Conservation (phyloP, 352 stramenopile species). For the Poterioochromonas sp. region DNA sequence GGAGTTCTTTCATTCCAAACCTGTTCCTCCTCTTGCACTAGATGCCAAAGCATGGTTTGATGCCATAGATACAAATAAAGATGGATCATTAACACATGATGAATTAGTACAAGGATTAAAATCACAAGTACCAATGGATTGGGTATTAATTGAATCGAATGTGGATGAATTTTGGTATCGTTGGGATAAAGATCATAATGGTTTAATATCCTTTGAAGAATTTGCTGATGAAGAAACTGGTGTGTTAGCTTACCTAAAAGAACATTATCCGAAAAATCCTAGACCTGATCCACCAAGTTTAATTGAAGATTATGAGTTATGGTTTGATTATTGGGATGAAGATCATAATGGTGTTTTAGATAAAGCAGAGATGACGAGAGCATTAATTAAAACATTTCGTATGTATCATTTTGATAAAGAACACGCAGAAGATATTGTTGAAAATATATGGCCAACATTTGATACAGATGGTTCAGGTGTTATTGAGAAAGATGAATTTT, state of each 20-base stretch:
- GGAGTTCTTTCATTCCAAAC: neutral
- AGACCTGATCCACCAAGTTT: constrained; percentile 15
- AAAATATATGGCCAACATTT: neutral
- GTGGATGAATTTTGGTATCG: constrained; percentile 30
- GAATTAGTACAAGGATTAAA: constrained; percentile 9
- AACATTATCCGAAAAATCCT: neutral
- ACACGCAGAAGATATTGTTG: neutral
- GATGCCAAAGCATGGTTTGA: neutral
- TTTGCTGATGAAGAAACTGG: neutral
- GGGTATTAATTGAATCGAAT: constrained; percentile 10
- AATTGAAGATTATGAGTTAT: neutral
- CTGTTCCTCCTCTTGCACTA: neutral
- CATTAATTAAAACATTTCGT: constrained; percentile 28
- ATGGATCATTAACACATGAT: neutral
- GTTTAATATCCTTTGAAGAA: constrained; percentile 6
- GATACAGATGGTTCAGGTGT: constrained; percentile 10
- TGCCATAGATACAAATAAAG: neutral
- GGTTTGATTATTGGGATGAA: constrained; percentile 39
- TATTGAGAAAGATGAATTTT: constrained; percentile 9
- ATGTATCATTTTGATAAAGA: neutral
- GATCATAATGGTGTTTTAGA: constrained; percentile 23
- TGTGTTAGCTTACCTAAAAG: neutral
- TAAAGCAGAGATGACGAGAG: constrained; percentile 29
- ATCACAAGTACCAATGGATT: neutral
- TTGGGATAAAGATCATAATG: constrained; percentile 30